Evolutionary conservation across 2,329 filamentous ascomycete species (phyloP), one percentile per base, ranked within the genome.

Genomic region (Lachnellula suecica): DNA sequence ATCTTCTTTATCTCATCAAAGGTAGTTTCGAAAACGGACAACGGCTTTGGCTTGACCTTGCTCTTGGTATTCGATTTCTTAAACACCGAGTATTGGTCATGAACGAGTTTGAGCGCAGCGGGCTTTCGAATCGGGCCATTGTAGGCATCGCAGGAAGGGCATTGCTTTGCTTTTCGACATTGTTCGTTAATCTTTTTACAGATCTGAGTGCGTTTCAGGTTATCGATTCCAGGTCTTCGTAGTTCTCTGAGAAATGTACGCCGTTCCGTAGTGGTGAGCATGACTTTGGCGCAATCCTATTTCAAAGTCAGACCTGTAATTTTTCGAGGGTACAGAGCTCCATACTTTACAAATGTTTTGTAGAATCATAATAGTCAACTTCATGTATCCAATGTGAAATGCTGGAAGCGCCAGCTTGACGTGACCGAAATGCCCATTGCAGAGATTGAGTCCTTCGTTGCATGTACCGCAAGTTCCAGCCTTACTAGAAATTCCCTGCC

Each of bases 301-400:
- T 31, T 22, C 38, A 49, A 8, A 49, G 52, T 63, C 51, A 63
- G 47, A 42, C 15, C 50, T 37, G 38, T 24, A 9, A 41, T 20
- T 20, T 34, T 53, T 22, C 41, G 51, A 54, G 27, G 9, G 46
- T n/a, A 44, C 11, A 11, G 43, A 40, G 11, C 6, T 19, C 44
- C 66, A 40, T 67, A 79, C 76, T 69, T 96, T 99, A 84, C 94
- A 99, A 59, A 99, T 95, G 66, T 94, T 88, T 69, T 97, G 92
- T 22, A 99, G 79, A 51, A 96, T 92, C 41, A 86, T 87, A 67
- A 96, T 93, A 59, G 94, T 91, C 69, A 95, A 91, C 68, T 91
- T 94, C 63, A 99, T 82, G 68, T 97, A 99, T 34, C 94, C 94
- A 59, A 97, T 91, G 68, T 99, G 94, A 67, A 97, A 97, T 40